phyloP scores from a whole-genome alignment of 2,329 filamentous ascomycete genomes.

The Hymenoscyphus repandus region DNA sequence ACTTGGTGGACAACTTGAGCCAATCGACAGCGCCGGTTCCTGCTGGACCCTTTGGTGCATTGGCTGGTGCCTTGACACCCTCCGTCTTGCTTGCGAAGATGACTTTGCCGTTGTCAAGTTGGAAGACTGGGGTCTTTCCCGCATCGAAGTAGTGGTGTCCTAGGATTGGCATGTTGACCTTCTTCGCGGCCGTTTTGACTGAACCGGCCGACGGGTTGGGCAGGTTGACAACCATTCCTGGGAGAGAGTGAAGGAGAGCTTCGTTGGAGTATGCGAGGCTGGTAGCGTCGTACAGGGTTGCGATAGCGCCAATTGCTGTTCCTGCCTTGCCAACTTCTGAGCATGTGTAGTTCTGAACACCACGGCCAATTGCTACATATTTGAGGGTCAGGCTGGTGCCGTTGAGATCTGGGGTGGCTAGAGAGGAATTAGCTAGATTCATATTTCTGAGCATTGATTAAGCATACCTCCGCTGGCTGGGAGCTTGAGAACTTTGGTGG shows the following conservation, averaged over 20 bases:
- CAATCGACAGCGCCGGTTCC: conserved; percentile 28
- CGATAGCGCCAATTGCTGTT: conserved; percentile 26
- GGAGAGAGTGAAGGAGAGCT: conserved; percentile 15
- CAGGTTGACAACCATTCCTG: conserved; percentile 18
- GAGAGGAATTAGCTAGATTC: conserved; percentile 2
- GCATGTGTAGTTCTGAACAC: conserved; percentile 32
- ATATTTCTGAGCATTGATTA: not conserved
- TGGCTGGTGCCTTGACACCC: conserved; percentile 21
- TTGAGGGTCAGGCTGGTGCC: conserved; percentile 23
- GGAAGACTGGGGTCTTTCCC: conserved; percentile 25
- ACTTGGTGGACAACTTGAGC: conserved; percentile 25
- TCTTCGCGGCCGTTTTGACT: not conserved
- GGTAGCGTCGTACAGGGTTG: conserved; percentile 30
- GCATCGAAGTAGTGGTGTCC: conserved; percentile 30
- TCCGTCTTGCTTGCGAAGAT: conserved; percentile 22
- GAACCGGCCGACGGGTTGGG: conserved; percentile 3
- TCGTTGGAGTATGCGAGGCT: conserved; percentile 16
- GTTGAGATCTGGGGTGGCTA: conserved; percentile 23
- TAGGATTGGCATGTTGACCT: conserved; percentile 7
- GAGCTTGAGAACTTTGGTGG: conserved; percentile 14
- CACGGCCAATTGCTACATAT: conserved; percentile 29
- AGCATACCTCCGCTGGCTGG: conserved; percentile 23
- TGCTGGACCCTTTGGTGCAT: conserved; percentile 19
- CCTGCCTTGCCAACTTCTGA: conserved; percentile 13
- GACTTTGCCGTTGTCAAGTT: conserved; percentile 21